These are phyloP conservation scores for Crepidotus variabilis DNA, from an alignment of 768 basidiomycete genomes.

Conservation along the genomic window DNA sequence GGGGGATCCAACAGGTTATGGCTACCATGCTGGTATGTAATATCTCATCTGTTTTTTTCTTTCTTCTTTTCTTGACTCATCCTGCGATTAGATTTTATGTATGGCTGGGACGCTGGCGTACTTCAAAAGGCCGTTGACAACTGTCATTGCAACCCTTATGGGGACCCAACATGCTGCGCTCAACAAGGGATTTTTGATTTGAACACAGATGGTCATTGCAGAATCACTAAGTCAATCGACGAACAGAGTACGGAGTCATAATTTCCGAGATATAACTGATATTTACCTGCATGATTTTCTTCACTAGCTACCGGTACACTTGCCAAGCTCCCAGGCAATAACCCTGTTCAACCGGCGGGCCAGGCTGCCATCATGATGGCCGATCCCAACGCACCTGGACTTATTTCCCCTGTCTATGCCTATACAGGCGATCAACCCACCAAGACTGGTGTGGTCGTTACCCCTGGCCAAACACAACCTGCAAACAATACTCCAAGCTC, in stretches of 20 bases:
- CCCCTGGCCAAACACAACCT: slow-evolving; percentile 5
- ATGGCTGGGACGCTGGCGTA: slow-evolving; percentile 58
- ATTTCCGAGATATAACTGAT: not conserved
- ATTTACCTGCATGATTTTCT: slow-evolving; percentile 2
- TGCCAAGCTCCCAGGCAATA: slow-evolving; percentile 47
- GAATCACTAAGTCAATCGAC: slow-evolving; percentile 42
- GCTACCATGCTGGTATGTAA: slow-evolving; percentile 49
- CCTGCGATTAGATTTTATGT: slow-evolving; percentile 40
- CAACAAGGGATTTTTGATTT: slow-evolving; percentile 40
- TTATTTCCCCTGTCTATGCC: slow-evolving; percentile 41
- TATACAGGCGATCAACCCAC: slow-evolving; percentile 41
- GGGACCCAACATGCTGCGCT: slow-evolving; percentile 44
- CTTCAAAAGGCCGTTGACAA: slow-evolving; percentile 52
- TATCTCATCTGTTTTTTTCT: not conserved
- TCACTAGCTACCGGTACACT: slow-evolving; percentile 42
- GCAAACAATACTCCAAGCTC: not conserved
- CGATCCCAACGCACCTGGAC: slow-evolving; percentile 31
- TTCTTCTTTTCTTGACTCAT: not conserved
- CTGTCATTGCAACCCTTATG: slow-evolving; percentile 43
- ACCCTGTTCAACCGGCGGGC: slow-evolving; percentile 41
- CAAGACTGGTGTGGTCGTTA: slow-evolving; percentile 28
- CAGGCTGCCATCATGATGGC: slow-evolving; percentile 27
- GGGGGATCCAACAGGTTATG: slow-evolving; percentile 63
- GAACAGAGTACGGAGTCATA: slow-evolving; percentile 35
- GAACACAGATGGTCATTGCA: slow-evolving; percentile 36